Percentiles rank a stretch among this genome's conserved stretches.
Conservation (phyloP, 352 stramenopile species). For the Pythium rhizo-oryzae region DNA sequence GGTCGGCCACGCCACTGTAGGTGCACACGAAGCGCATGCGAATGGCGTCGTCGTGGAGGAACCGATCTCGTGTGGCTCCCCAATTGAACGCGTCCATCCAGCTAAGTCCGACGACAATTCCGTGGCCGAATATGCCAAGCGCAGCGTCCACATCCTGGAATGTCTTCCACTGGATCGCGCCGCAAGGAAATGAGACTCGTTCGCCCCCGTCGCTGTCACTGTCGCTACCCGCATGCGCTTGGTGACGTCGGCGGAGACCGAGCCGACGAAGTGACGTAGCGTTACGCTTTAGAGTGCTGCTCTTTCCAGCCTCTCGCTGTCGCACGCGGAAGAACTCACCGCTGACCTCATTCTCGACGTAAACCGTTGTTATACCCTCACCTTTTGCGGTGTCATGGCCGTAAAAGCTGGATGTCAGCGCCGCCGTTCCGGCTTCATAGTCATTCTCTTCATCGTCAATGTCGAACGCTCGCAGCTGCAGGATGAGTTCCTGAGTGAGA, state of each 20-base stretch:
- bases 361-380: conserved; percentile 10
- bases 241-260: neutral
- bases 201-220: conserved; percentile 12
- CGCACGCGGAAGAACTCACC: conserved; percentile 64
- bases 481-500: conserved; percentile 28
- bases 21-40: conserved; percentile 43
- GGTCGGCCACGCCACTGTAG: conserved; percentile 57
- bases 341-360: conserved; percentile 58
- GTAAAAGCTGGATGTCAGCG: neutral
- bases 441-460: conserved; percentile 11
- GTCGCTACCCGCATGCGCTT: neutral
- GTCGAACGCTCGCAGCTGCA: conserved; percentile 24
- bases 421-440: neutral
- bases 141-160: conserved; percentile 39
- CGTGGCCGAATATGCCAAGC: conserved; percentile 50
- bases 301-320: neutral
- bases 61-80: conserved; percentile 23
- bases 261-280: conserved; percentile 12
- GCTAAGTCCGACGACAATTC: conserved; percentile 57
- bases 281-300: conserved; percentile 5
- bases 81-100: conserved; percentile 72
- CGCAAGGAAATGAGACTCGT: neutral
- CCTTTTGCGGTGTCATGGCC: too few relatives aligned
- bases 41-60: conserved; percentile 13
- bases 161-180: conserved; percentile 14